Evolutionary conservation across 345 rosid genomes (phyloP).

Genomic region (Gossypium arboreum): DNA sequence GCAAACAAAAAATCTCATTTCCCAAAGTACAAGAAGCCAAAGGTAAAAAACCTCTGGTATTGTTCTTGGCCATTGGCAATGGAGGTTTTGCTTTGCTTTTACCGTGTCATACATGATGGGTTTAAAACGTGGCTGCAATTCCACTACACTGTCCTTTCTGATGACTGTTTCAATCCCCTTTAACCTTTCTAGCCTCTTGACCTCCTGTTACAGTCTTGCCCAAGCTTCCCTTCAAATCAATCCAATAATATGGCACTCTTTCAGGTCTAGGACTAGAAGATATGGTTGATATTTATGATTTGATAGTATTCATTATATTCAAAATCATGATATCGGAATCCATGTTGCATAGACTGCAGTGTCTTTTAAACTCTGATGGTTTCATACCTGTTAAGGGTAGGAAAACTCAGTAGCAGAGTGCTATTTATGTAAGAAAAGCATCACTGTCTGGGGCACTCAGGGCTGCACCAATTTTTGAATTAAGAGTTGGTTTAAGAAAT

Average conservation of each 20-base stretch:
- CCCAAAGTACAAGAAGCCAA: slow-evolving; percentile 20
- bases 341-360: slow-evolving; percentile 28
- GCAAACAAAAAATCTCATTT: slow-evolving; percentile 19
- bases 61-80: too few species aligned
- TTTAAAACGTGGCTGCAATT: too few species aligned
- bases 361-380: slow-evolving; percentile 20
- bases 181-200: too few species aligned
- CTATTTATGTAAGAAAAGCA: slow-evolving; percentile 17
- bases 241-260: background rate
- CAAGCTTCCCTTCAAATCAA: slow-evolving; percentile 18
- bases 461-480: slow-evolving; percentile 16
- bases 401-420: slow-evolving; percentile 20
- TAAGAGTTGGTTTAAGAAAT: slow-evolving; percentile 26
- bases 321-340: background rate
- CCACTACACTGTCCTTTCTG: slow-evolving; percentile 10
- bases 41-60: slow-evolving; percentile 1
- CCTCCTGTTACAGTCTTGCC: too few species aligned
- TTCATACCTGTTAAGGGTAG: slow-evolving; percentile 22
- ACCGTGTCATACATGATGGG: too few species aligned
- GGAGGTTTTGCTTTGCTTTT: too few species aligned
- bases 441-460: slow-evolving; percentile 23
- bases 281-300: too few species aligned
- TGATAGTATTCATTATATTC: background rate
- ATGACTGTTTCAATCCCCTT: background rate
- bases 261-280: background rate